Conservation (phyloP, 1,139 yeast genomes). For the Saccharomycopsis crataegensis region DNA sequence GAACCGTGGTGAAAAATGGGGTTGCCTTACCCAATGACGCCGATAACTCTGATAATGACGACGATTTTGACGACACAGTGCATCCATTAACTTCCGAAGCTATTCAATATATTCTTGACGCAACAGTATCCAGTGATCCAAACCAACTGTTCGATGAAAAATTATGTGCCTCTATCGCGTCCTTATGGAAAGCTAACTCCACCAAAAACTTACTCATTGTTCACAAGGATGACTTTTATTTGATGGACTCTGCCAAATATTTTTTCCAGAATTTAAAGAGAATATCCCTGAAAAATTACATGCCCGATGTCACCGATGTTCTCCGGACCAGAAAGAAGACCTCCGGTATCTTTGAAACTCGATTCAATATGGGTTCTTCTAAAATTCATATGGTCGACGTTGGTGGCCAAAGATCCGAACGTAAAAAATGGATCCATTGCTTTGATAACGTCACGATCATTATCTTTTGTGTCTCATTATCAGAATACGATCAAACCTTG, state of each 20-base stretch:
- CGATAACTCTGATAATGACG: slow-evolving; percentile 5
- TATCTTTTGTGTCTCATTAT: slow-evolving; percentile 82
- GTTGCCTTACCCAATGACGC: neutral
- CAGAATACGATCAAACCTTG: slow-evolving; percentile 83
- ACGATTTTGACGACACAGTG: slow-evolving; percentile 9
- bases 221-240: slow-evolving; percentile 67
- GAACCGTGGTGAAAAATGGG: neutral
- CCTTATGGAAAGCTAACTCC: slow-evolving; percentile 46
- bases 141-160: slow-evolving; percentile 38
- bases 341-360: slow-evolving; percentile 82
- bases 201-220: slow-evolving; percentile 51
- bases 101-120: slow-evolving; percentile 40
- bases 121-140: slow-evolving; percentile 43
- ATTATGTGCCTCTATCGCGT: slow-evolving; percentile 30
- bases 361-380: slow-evolving; percentile 66
- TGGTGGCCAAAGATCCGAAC: slow-evolving; percentile 90
- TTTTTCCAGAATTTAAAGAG: slow-evolving; percentile 64
- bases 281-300: slow-evolving; percentile 51
- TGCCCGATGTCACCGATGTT: slow-evolving; percentile 72
- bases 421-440: slow-evolving; percentile 94
- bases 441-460: slow-evolving; percentile 87
- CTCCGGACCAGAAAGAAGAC: slow-evolving; percentile 87
- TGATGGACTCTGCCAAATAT: slow-evolving; percentile 82
- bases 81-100: slow-evolving; percentile 30
- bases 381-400: slow-evolving; percentile 84